These are phyloP conservation scores for Xylaria digitata DNA, from an alignment of 2,329 filamentous ascomycete species.

Conservation along the genomic window DNA sequence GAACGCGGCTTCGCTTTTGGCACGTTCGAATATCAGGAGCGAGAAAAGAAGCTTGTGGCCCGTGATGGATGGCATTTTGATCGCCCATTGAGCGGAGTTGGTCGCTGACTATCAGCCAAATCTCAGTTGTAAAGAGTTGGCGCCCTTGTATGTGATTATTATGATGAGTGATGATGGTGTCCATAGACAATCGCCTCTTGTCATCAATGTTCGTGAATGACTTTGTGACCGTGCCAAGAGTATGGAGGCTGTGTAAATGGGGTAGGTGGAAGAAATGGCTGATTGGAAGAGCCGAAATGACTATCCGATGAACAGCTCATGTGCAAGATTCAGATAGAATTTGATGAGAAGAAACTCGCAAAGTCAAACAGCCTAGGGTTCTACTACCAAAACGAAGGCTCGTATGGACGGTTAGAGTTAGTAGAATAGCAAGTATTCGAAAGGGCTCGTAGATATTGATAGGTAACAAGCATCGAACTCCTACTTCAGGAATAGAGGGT, in stretches of 20 bases:
- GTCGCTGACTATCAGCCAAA: slow-evolving; percentile 3
- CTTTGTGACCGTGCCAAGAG: too few relatives aligned
- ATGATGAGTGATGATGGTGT: too few relatives aligned
- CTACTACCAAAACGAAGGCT: too few relatives aligned
- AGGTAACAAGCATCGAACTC: too few relatives aligned
- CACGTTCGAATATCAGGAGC: not conserved
- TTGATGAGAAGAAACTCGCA: not conserved
- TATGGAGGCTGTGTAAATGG: not conserved
- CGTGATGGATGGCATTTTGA: not conserved
- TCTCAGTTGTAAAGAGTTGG: too few relatives aligned
- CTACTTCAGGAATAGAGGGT: too few relatives aligned
- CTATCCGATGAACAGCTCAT: not conserved
- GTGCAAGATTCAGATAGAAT: not conserved
- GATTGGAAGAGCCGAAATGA: not conserved
- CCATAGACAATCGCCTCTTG: too few relatives aligned
- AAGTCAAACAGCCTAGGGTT: not conserved
- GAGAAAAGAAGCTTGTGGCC: not conserved
- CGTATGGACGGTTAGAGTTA: too few relatives aligned
- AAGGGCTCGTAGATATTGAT: too few relatives aligned
- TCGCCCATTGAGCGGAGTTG: not conserved
- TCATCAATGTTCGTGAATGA: too few relatives aligned
- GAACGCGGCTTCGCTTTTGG: not conserved
- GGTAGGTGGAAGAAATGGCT: not conserved
- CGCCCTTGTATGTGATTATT: too few relatives aligned
- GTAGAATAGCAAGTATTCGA: too few relatives aligned